These are phyloP conservation scores for Trichoderma sp. DNA, from an alignment of 2,329 filamentous ascomycete genomes.

Conservation along the genomic window DNA sequence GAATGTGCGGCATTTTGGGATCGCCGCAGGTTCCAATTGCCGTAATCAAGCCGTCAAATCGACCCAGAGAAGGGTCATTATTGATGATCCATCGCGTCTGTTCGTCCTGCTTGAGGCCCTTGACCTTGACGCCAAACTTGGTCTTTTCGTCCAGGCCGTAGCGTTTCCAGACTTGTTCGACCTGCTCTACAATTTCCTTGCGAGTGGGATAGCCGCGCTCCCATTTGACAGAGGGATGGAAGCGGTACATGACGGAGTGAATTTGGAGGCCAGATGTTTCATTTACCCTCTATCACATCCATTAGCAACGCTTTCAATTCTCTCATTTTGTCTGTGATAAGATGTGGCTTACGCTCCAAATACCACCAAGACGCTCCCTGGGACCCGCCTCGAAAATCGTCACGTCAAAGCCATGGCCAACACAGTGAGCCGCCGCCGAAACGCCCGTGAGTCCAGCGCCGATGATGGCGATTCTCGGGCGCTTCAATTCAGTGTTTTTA, in stretches of 20 bases:
- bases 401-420: constrained; percentile 83
- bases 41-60: constrained; percentile 77
- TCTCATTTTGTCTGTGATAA: no score
- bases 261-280: constrained; percentile 82
- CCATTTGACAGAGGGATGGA: constrained; percentile 79
- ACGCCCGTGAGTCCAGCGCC: constrained; percentile 74
- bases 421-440: constrained; percentile 77
- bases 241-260: constrained; percentile 84
- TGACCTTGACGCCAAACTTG: constrained; percentile 68
- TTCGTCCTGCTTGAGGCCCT: constrained; percentile 68
- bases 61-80: constrained; percentile 68
- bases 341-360: constrained; percentile 67
- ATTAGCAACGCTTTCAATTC: neutral
- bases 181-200: constrained; percentile 72
- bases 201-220: constrained; percentile 74
- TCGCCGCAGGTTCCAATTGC: constrained; percentile 81
- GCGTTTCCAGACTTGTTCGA: constrained; percentile 70
- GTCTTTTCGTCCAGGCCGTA: constrained; percentile 74
- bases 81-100: constrained; percentile 78
- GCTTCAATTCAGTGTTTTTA: constrained; percentile 55
- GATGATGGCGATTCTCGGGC: constrained; percentile 69
- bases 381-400: constrained; percentile 74
- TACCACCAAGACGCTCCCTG: constrained; percentile 69
- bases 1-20: constrained; percentile 69
- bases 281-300: constrained; percentile 64